Percentiles rank a stretch among this genome's conserved stretches.
These are phyloP conservation scores for Yamadazyma pseudoaaseri DNA, from an alignment of 1,139 yeast species.

Conservation along the genomic window DNA sequence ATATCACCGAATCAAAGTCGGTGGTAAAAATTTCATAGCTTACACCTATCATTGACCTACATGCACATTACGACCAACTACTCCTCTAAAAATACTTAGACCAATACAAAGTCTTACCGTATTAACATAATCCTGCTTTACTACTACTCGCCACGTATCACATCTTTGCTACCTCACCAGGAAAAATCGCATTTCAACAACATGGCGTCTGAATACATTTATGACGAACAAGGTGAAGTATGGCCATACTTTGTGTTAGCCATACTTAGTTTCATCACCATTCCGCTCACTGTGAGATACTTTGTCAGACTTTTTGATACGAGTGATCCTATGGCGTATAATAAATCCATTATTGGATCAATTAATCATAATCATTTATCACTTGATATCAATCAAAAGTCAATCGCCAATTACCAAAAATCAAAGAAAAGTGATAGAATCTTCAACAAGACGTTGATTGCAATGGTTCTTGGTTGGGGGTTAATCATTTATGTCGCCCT, in stretches of 20 bases:
- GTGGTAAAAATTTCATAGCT: no score
- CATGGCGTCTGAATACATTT: constrained; percentile 53
- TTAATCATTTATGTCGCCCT: constrained; percentile 50
- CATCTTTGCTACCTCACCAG: no score
- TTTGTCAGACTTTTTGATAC: constrained; percentile 24
- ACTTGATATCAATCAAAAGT: constrained; percentile 31
- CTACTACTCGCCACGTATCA: no score
- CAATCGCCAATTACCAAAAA: constrained; percentile 41
- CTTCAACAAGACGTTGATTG: constrained; percentile 44
- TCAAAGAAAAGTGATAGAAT: constrained; percentile 37
- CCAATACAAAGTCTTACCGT: no score
- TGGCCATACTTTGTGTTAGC: constrained; percentile 95
- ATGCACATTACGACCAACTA: no score
- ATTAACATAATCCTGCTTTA: no score
- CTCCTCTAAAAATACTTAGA: no score
- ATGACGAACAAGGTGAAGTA: constrained; percentile 89
- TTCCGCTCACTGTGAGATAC: constrained; percentile 66
- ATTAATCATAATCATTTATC: constrained; percentile 27
- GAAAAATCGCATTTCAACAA: constrained; percentile 1
- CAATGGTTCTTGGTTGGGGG: constrained; percentile 69
- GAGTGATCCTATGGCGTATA: constrained; percentile 23
- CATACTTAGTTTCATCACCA: constrained; percentile 54
- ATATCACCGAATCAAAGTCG: no score
- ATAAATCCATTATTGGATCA: constrained; percentile 31
- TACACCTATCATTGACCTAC: no score